Evolutionary conservation across 2,329 filamentous ascomycete genomes (phyloP).

Genomic region (Tympanopsis confertula): DNA sequence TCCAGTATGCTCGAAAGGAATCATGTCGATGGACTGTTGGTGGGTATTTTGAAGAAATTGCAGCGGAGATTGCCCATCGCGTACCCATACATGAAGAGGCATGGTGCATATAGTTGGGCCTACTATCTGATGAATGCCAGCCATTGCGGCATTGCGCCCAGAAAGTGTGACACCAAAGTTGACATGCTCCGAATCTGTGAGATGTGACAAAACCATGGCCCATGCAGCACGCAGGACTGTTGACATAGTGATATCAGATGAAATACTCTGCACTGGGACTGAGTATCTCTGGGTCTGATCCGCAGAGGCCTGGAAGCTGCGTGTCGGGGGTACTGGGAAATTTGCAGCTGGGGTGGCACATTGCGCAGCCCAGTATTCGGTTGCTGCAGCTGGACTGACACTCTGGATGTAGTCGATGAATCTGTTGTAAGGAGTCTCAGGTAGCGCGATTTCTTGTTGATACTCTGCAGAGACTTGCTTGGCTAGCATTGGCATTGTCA

Average conservation of each 20-base stretch:
- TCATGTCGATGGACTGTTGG: slow-evolving; percentile 30
- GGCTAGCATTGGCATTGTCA: no score
- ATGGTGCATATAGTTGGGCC: slow-evolving; percentile 33
- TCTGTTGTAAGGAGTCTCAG: no score
- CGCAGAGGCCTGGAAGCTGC: no score
- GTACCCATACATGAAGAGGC: slow-evolving; percentile 36
- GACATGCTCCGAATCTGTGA: background rate
- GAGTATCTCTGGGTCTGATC: no score
- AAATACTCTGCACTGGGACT: no score
- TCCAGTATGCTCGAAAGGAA: background rate
- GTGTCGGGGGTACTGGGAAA: no score
- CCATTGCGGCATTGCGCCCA: slow-evolving; percentile 33
- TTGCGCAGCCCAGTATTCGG: no score
- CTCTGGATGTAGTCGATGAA: no score
- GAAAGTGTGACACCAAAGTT: slow-evolving; percentile 35
- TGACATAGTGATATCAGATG: background rate
- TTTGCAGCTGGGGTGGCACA: no score
- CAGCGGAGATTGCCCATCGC: slow-evolving; percentile 32
- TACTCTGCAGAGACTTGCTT: no score
- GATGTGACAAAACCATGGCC: background rate
- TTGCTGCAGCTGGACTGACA: no score
- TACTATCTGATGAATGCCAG: slow-evolving; percentile 26
- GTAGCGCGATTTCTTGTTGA: no score
- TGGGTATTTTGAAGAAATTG: slow-evolving; percentile 45
- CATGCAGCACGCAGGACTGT: background rate